Evolutionary conservation across 2,329 filamentous ascomycete species (phyloP), one percentile per base, ranked within the genome.

Genomic region (Harringtonia aguacate): DNA sequence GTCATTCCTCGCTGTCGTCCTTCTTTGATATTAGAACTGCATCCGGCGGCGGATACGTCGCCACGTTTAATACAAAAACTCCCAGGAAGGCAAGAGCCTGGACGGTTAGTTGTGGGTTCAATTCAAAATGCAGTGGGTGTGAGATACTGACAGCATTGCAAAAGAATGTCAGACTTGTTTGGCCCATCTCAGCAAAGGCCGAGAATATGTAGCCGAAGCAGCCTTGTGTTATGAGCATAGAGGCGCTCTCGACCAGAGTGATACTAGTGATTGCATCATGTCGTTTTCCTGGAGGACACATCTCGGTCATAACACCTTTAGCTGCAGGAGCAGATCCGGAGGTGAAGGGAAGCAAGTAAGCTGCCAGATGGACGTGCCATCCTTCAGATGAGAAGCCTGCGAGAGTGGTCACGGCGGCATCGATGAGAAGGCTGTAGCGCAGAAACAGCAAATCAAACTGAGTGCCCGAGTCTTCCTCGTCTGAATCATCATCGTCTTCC

Each of bases 251-350:
- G 0, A 85, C 74, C 0, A 85, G 61, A 0, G 78, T 83, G 9
- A 86, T 77, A 0, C 77, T 79, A 31, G 77, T 77, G 3, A 86
- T 61, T 0, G 81, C 81, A 53, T 86, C 81, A 0, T 73, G 69
- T 0, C 80, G 68, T 41, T 80, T 72, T 1, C 67, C 66, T 2
- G 75, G 66, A 0, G 77, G 64, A 34, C 79, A 78, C 77, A 85
- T 81, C 42, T 82, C 75, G 0, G 82, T 71, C 45, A 85, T 82
- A n/a, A 81, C 77, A 0, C 81, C 81, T 49, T 85, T 86, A 0
- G 79, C 78, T 0, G 81, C 78, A 0, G 79, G 72, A 0, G 79
- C 81, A 0, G 80, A 81, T 0, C 81, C 81, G 0, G 80, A 80
- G 0, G 77, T 79, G 22, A 85, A 73, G 0, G 81, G 81, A 0